Base-by-base conservation (phyloP, 495 filamentous ascomycete genomes). In the Penicillium longicatenatum region DNA sequence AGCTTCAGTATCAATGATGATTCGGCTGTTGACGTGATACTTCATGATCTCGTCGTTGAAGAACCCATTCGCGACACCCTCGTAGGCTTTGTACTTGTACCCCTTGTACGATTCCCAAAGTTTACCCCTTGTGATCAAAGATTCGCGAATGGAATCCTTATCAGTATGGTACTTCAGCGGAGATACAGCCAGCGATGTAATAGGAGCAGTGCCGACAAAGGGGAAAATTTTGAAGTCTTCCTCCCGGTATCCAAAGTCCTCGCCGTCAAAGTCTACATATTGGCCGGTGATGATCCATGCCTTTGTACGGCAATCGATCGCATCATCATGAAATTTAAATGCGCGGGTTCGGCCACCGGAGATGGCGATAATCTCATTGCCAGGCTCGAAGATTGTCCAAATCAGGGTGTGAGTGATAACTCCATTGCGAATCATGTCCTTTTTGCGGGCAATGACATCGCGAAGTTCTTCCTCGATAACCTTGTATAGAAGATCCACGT, bases 241-340 rank as follows among this genome's bases (percentile, higher is more conserved):
- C 43, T 69, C 66, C 33, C 64, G 63, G 8, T 73, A 75, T 9
- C 87, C 85, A 54, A 88, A 89, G 0, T 69, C 70, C 8, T 77
- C 75, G 12, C 88, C 88, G 52, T 87, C 78, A 51, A 77, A 87
- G 51, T 88, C 84, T 44, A 89, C 74, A 54, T 81, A 83, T 31
- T 77, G 66, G 58, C 64, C 72, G 0, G 54, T 52, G 5, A 82
- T 54, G 2, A 53, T 37, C 46, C 58, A 72, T 24, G 58, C 61
- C 50, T 69, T 64, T 3, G 57, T 55, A n/a, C 21, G 49, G 42
- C 47, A 46, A 11, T 49, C 19, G 2, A 53, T 17, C 10, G 57
- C 56, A 19, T 63, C 68, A 6, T 61, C 60, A 0, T 58, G 55
- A 20, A 82, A 66, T n/a, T 60, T 68, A 52, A 73, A 74, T 1